Evolutionary conservation across 2,329 filamentous ascomycete genomes (phyloP), one percentile per base, ranked within the genome.

Genomic region (Sclerotinia glacialis): DNA sequence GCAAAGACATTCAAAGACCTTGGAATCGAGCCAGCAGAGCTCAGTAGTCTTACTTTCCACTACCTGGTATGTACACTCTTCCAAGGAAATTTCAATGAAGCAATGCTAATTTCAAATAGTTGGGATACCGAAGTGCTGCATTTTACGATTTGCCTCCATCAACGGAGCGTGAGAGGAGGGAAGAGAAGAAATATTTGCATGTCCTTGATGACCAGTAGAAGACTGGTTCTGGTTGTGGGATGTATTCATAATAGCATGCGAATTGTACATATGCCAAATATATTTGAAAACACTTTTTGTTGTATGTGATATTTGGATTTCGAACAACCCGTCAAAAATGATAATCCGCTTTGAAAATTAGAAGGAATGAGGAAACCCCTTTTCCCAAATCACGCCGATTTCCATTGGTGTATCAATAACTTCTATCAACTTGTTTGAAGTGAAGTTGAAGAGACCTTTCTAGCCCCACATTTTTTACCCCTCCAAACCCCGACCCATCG

Each of bases 1-100:
- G 95, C 95, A 71, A 98, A 97, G 86, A 98, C 95, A 1, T 96
- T 98, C 82, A 91, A 91, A 79, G 93, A 98, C 76, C 84, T 99
- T 56, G 91, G 87, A 69, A 97, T 99, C 71, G 90, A 93, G 79
- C 92, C 94, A 40, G 90, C 87, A 56, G 93, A 98, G 70, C 86
- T 98, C 74, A 88, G 86, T 78, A 89, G 91, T 78, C 87, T 92
- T 78, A 96, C 92, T 71, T 98, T 94, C 80, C 90, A 96, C 79
- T 99, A 99, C 80, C 80, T 98, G 83, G 92, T 95, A 83, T 81
- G 34, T 31, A 46, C 56, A 12, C n/a, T 55, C 23, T 65, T 26
- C 31, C 5, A 9, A n/a, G n/a, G 9, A 37, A 37, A 18, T 7
- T 37, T 49, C 21, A 47, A 50, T 14, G 14, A 12, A 65, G 2